Evolutionary conservation across 2,329 filamentous ascomycete species (phyloP), one percentile per base, ranked within the genome.

Genomic region (Coniosporium tulheliwenetii): DNA sequence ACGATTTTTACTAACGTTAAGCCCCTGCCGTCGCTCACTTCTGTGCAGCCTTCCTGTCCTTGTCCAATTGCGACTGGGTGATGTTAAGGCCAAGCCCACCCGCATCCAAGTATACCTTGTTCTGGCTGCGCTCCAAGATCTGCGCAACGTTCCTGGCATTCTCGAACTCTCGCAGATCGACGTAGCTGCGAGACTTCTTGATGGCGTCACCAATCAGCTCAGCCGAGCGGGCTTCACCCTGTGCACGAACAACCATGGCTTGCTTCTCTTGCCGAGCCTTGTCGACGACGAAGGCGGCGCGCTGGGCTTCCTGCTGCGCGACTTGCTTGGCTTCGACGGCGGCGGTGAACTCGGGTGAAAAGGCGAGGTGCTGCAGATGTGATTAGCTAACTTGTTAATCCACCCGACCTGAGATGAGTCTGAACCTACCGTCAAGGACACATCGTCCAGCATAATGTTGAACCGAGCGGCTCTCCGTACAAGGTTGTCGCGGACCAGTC

Each of bases 201-300:
- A 98, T 93, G 46, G 91, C 91, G 40, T 98, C 91, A 64, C 91
- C 91, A 56, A 98, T 95, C 48, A 98, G 79, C 67, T 98, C 87
- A 37, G 91, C 91, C 33, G 91, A 96, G 50, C 91, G 84, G 39
- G 91, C 91, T 69, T 98, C 91, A 85, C 91, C 91, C 77, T 96
- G 91, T 3, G 91, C 91, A 66, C 86, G 85, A 58, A 98, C 91
- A 42, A 98, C 86, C 70, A 87, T 95, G 53, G 91, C 91, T 68
- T 98, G 91, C 73, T 98, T 98, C 75, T 98, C 91, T 67, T 98
- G 91, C 51, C 91, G 81, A 41, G 91, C 91, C 70, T 96, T 95
- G 78, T 98, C 91, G 50, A 98, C 91, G 40, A 98, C 73, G 68
- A 98, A 98, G 45, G 91, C 91, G 30, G 91, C 91, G 48, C 91